Evolutionary conservation across 805 yeast genomes (phyloP).

Genomic region (Teunomyces barrocoloradensis): DNA sequence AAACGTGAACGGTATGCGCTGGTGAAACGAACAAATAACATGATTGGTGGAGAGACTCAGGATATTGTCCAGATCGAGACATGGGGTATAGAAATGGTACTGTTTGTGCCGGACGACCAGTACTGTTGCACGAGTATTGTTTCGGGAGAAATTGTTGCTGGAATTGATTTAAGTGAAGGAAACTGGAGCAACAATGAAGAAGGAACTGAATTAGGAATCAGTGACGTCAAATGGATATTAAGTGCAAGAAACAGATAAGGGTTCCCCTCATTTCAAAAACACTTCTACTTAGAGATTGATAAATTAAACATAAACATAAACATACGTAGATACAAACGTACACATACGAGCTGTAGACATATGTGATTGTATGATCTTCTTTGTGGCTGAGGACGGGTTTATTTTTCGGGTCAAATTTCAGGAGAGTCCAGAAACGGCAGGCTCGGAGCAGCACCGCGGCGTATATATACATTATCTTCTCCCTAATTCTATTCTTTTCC

Average conservation of each 20-base stretch:
- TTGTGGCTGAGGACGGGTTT: neutral
- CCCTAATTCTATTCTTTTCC: neutral
- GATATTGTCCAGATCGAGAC: constrained; percentile 3
- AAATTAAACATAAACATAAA: too few relatives aligned
- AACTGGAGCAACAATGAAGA: constrained; percentile 5
- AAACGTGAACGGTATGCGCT: constrained; percentile 6
- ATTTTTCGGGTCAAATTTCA: neutral
- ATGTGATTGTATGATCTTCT: too few relatives aligned
- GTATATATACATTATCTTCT: neutral
- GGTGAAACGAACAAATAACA: neutral
- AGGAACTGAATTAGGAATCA: constrained; percentile 1
- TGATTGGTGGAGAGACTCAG: neutral
- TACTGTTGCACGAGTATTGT: neutral
- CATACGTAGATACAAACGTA: too few relatives aligned
- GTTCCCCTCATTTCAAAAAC: too few relatives aligned
- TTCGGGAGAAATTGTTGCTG: neutral
- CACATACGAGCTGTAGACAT: too few relatives aligned
- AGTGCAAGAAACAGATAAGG: too few relatives aligned
- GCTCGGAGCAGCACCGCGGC: neutral
- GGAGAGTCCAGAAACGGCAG: neutral
- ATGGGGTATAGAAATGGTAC: constrained; percentile 4
- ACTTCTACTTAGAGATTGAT: too few relatives aligned
- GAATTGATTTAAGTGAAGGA: constrained; percentile 7
- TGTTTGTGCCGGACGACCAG: constrained; percentile 9
- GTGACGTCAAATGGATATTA: constrained; percentile 4